phyloP scores from a whole-genome alignment of 345 rosid species.

The Arabidopsis arenosa region DNA sequence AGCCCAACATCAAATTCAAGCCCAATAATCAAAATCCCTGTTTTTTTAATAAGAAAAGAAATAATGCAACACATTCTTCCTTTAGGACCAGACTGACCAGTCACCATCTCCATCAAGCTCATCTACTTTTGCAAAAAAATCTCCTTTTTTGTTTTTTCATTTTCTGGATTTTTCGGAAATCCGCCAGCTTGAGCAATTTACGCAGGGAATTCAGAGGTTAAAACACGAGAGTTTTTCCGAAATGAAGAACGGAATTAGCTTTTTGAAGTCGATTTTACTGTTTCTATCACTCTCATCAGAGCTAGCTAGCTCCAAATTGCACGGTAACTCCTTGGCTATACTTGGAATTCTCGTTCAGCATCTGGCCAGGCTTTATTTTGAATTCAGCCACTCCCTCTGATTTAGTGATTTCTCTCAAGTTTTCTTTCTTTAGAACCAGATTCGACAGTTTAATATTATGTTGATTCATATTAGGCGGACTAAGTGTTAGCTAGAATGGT shows the following conservation, averaged over 20 bases:
- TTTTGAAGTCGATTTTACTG: conserved; percentile 44
- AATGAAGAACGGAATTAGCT: conserved; percentile 28
- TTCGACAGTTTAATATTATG: background rate
- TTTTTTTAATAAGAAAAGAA: background rate
- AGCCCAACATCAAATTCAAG: conserved; percentile 28
- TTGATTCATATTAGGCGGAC: background rate
- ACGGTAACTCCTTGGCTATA: conserved; percentile 50
- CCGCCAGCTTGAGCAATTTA: background rate
- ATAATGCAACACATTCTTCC: background rate
- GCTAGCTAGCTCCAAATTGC: conserved; percentile 58
- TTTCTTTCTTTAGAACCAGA: background rate
- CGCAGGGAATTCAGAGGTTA: background rate
- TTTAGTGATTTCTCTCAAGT: background rate
- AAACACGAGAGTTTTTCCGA: background rate
- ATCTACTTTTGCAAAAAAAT: background rate
- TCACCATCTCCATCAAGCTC: conserved; percentile 15
- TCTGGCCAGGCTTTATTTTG: background rate
- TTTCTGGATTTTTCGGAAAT: background rate
- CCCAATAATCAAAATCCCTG: conserved; percentile 10
- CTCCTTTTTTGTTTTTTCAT: no score
- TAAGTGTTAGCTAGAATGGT: conserved; percentile 24
- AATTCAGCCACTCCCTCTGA: no score
- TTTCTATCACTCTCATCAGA: conserved; percentile 49
- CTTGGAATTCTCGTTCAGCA: conserved; percentile 14
- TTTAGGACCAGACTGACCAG: background rate